These are phyloP conservation scores for Linum trigynum DNA, from an alignment of 345 rosid genomes.

Conservation along the genomic window DNA sequence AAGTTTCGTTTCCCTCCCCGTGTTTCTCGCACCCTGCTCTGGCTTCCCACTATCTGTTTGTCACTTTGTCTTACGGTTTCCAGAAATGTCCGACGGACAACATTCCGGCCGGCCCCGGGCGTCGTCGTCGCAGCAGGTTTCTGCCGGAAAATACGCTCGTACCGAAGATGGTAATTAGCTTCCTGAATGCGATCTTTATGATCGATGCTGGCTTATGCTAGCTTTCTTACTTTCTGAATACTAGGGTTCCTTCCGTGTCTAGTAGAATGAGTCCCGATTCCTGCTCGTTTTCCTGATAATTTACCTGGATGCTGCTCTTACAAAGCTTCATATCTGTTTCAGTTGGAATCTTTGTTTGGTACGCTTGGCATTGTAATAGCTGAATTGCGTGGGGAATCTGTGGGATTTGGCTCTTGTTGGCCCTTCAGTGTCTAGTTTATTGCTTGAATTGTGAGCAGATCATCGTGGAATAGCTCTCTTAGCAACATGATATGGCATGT, in stretches of 20 bases:
- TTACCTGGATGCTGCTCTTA: too few relatives aligned
- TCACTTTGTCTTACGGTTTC: not conserved
- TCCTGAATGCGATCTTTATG: too few relatives aligned
- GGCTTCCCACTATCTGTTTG: too few relatives aligned
- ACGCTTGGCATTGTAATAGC: not conserved
- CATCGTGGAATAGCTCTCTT: not conserved
- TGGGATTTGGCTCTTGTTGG: not conserved
- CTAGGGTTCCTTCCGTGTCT: too few relatives aligned
- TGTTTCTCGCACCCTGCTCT: too few relatives aligned
- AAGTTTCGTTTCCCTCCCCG: too few relatives aligned
- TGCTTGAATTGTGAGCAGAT: not conserved
- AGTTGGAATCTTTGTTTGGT: not conserved
- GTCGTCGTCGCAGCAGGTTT: not conserved
- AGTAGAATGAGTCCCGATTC: too few relatives aligned
- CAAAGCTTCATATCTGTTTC: not conserved
- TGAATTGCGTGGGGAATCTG: not conserved
- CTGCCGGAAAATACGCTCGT: not conserved
- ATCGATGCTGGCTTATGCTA: too few relatives aligned
- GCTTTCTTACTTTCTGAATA: not conserved
- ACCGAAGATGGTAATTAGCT: not conserved
- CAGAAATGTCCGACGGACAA: not conserved
- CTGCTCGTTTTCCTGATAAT: not conserved
- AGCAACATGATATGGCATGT: not conserved
- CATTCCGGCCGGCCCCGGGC: not conserved
- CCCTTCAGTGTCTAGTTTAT: not conserved